Evolutionary conservation across 2,329 filamentous ascomycete species (phyloP), one percentile per base, ranked within the genome.

Genomic region (Ceratocystis cacaofunesta): DNA sequence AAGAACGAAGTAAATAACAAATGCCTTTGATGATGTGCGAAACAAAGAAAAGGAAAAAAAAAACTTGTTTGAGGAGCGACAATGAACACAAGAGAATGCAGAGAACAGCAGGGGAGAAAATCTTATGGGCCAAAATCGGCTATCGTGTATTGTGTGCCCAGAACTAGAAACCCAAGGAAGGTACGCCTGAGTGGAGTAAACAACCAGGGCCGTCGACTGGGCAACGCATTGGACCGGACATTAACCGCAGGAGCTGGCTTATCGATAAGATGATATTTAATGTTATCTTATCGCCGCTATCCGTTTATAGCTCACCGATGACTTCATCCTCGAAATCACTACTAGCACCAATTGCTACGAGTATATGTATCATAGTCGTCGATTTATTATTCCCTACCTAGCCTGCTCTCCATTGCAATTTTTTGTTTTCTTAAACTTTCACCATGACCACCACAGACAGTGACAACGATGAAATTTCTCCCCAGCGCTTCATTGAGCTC

Each of bases 161-260:
- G 22, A 17, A 5, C 52, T 32, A 7, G 15, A 15, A 28, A 28
- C 52, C 28, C 52, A 57, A 17, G 52, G 52, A 57, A 57, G 22
- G 52, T 52, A 65, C 36, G 10, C 36, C 12, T 41, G 65, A 68
- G 70, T 69, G 68, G 71, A 72, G 74, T 76, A 75, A 76, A 76
- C 41, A 46, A 68, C 68, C 63, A 44, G 68, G 61, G 63, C 28
- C 36, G 74, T 69, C 76, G 74, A 72, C 74, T 76, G 74, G 72
- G 74, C 74, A 76, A 77, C 74, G 65, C 28, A 48, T 63, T 68
- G 41, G 3, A 5, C 52, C 52, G 52, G 12, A 6, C 5, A 57
- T 30, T 57, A 57, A 17, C 52, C 52, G 22, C 7, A 32, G 10
- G n/a, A 6, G n/a, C 50, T 8, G 1, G 30, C 32, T 60, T 62